Base-by-base conservation (phyloP, 2,329 filamentous ascomycete genomes). In the Stagonosporopsis rhizophila region DNA sequence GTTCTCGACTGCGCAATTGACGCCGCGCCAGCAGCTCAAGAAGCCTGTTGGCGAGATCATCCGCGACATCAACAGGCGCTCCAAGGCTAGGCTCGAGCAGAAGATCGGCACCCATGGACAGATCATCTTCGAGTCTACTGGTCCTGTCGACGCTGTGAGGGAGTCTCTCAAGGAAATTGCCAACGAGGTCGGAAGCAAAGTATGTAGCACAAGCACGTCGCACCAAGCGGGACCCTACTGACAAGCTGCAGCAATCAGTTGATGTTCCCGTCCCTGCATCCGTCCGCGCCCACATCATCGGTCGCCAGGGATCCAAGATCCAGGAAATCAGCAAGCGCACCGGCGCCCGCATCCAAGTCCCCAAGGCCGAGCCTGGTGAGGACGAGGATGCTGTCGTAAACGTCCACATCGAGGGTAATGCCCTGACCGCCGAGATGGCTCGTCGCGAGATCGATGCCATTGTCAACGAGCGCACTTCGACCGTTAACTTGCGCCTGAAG, bases 61-160 rank as follows among this genome's bases (percentile, higher is more conserved):
- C 71, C 90, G 91, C 74, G 92, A 97, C 64, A 91, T 98, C 78
- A 97, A 96, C 79, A 91, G 89, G 78, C 91, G 89, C 72, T 96
- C 91, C 58, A 92, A 94, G 74, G 92, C 93, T 56, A 91, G 87
- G 66, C 86, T 99, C 65, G 88, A 89, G 65, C 89, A 93, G 83
- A 86, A 86, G 56, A 85, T 86, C 57, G 87, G 88, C n/a, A 84
- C 87, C 60, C 88, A 86, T 61, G 91, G 90, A 20, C 84, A 85
- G 34, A 82, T 92, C 66, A 87, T 89, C 66, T 96, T 99, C 72
- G 90, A 94, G 75, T 92, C 92, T 44, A 89, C 87, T 62, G 94
- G 95, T 55, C 89, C 92, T 55, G 87, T 89, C 56, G 91, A 96
- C 56, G 87, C 90, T 67, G 92, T 94, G 62, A 88, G 92, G 72